Conservation (phyloP, 75 land plant genomes). For the Cupressus sempervirens region DNA sequence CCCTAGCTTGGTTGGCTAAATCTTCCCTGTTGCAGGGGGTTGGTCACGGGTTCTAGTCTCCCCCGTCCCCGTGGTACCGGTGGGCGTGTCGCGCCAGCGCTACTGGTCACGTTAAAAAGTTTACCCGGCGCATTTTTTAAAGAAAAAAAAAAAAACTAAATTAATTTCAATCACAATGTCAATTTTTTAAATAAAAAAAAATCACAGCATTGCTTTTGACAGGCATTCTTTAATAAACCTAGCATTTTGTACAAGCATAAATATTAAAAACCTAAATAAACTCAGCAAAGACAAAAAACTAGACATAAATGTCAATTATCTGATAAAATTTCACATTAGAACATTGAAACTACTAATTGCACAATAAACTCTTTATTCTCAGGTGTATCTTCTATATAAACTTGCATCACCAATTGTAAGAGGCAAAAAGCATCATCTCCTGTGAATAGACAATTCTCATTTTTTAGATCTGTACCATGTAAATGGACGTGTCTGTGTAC, state of each 20-base stretch:
- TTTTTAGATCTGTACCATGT: not conserved
- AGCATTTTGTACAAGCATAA: not conserved
- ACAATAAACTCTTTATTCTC: not conserved
- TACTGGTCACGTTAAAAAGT: too few species aligned
- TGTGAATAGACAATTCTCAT: not conserved
- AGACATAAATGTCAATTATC: not conserved
- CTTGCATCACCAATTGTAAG: not conserved
- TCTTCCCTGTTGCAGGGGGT: too few species aligned
- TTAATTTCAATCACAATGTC: too few species aligned
- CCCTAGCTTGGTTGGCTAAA: too few species aligned
- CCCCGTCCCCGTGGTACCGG: too few species aligned
- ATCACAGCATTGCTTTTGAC: not conserved
- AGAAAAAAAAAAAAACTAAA: too few species aligned
- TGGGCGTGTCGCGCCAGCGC: too few species aligned
- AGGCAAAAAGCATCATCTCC: not conserved
- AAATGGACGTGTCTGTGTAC: not conserved
- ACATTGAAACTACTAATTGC: not conserved
- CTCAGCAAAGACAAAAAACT: not conserved
- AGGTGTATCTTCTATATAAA: not conserved
- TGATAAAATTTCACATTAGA: not conserved
- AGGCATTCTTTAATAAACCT: not conserved
- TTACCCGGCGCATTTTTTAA: too few species aligned
- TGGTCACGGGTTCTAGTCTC: too few species aligned
- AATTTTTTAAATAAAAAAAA: too few species aligned
- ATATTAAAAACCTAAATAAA: not conserved